Conservation (phyloP, 2,329 filamentous ascomycete species). For the Chalara sp. region DNA sequence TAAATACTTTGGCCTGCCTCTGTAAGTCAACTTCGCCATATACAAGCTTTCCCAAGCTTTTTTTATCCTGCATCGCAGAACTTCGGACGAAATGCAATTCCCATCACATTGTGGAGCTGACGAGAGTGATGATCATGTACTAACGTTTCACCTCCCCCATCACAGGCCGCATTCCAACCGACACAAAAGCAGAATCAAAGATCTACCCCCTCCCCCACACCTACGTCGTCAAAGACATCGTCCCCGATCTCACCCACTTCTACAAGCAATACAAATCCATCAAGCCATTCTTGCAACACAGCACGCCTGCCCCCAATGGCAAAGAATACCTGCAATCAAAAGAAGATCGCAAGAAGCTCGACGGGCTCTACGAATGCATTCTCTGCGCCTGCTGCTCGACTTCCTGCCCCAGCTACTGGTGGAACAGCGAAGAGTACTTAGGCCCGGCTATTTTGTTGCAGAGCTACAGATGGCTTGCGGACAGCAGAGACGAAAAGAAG, state of each 20-base stretch:
- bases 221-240: conserved; percentile 98
- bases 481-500: conserved; percentile 87
- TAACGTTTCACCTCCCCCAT: neutral
- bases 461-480: conserved; percentile 95
- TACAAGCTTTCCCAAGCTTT: neutral
- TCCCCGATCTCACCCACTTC: conserved; percentile 95
- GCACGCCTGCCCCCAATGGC: conserved; percentile 77
- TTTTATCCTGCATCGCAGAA: too few species aligned
- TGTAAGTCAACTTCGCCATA: conserved; percentile 54
- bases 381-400: conserved; percentile 99
- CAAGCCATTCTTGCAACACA: conserved; percentile 94
- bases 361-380: conserved; percentile 98
- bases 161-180: conserved; percentile 84
- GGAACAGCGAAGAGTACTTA: conserved; percentile 98
- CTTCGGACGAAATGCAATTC: conserved; percentile 9
- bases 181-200: conserved; percentile 74
- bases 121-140: too few species aligned
- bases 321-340: conserved; percentile 88
- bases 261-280: conserved; percentile 99
- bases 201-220: conserved; percentile 98
- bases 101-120: conserved; percentile 16
- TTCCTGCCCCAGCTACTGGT: conserved; percentile 99
- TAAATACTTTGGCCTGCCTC: conserved; percentile 94
- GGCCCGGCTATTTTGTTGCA: conserved; percentile 94
- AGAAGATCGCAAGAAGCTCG: conserved; percentile 86